Evolutionary conservation across 169 alveolate genomes (phyloP).

Genomic region (Plasmodium blacklocki): DNA sequence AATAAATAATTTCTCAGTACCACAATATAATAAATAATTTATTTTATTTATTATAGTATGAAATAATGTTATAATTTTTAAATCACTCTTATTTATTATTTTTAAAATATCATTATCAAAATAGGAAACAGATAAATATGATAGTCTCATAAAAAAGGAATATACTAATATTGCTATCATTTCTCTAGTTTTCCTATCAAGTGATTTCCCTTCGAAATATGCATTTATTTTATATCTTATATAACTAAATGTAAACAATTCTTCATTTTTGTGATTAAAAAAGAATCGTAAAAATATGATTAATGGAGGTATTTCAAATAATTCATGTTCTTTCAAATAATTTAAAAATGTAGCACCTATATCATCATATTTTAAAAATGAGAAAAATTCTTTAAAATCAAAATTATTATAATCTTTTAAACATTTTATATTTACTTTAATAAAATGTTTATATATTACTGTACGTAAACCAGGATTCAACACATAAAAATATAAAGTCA

Average conservation of each 20-base stretch:
- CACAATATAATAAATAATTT: conserved; percentile 22
- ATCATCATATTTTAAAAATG: not conserved
- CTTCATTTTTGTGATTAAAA: conserved; percentile 6
- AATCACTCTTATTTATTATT: conserved; percentile 21
- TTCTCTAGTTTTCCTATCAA: conserved; percentile 16
- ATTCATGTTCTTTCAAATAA: not conserved
- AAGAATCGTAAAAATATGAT: conserved; percentile 17
- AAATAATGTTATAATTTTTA: conserved; percentile 12
- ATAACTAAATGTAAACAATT: conserved; percentile 30
- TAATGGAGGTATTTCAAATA: conserved; percentile 4
- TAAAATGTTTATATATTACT: not conserved
- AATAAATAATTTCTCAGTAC: conserved; percentile 5
- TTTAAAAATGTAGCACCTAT: not conserved
- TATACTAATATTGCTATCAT: conserved; percentile 48
- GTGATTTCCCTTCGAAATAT: not conserved
- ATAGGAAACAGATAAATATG: conserved; percentile 18
- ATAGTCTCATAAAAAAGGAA: conserved; percentile 29
- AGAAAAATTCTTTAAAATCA: conserved; percentile 12
- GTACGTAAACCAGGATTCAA: conserved; percentile 19
- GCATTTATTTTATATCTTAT: conserved; percentile 6
- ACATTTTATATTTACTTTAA: conserved; percentile 4
- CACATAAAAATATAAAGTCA: conserved; percentile 15
- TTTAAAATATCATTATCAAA: conserved; percentile 15
- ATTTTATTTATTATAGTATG: conserved; percentile 54
- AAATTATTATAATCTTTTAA: conserved; percentile 4